Evolutionary conservation across 148 eudicot species (phyloP).

Genomic region (Cornus kousa): DNA sequence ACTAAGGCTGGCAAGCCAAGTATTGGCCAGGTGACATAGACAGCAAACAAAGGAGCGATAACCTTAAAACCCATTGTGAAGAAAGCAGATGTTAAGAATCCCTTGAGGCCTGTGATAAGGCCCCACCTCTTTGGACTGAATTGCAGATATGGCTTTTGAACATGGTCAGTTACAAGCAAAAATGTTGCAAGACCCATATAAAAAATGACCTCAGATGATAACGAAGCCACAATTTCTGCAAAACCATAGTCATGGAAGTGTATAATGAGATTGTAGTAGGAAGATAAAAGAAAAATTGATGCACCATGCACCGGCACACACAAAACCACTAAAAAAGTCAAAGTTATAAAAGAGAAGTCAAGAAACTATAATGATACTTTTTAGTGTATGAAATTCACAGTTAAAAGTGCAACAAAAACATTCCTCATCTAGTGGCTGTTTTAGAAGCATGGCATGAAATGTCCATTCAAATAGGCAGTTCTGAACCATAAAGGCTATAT

Average conservation of each 20-base stretch:
- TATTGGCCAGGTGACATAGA: slow-evolving; percentile 61
- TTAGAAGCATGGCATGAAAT: neutral
- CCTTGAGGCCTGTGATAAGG: slow-evolving; percentile 73
- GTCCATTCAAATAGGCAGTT: neutral
- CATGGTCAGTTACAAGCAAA: slow-evolving; percentile 54
- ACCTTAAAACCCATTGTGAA: slow-evolving; percentile 56
- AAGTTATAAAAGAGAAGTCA: neutral
- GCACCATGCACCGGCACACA: neutral
- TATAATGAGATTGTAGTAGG: neutral
- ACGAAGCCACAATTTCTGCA: slow-evolving; percentile 64
- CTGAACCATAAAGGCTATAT: neutral
- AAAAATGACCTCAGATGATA: slow-evolving; percentile 59
- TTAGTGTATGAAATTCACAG: neutral
- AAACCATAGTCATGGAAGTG: neutral
- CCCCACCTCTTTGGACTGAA: slow-evolving; percentile 69
- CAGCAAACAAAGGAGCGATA: slow-evolving; percentile 50
- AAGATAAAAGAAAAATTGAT: neutral
- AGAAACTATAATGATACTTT: neutral
- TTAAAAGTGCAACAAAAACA: neutral
- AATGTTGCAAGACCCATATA: slow-evolving; percentile 65
- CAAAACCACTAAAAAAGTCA: neutral
- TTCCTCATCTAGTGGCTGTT: neutral
- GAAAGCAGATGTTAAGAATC: slow-evolving; percentile 37
- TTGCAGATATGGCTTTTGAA: slow-evolving; percentile 73
- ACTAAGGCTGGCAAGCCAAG: slow-evolving; percentile 59